Evolutionary conservation across 169 alveolate species (phyloP).

Genomic region (Plasmodium gallinaceum): DNA sequence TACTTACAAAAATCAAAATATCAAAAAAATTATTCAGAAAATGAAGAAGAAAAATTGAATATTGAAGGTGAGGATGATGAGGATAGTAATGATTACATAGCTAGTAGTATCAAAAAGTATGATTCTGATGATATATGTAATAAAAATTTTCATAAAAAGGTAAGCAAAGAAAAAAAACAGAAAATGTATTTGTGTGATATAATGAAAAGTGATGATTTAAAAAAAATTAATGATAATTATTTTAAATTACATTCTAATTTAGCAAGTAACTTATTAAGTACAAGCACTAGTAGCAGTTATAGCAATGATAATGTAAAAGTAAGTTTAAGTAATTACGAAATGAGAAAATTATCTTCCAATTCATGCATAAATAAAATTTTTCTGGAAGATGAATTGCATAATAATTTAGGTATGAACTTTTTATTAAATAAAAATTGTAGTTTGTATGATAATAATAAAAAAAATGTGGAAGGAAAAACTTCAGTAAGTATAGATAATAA

Average conservation of each 20-base stretch:
- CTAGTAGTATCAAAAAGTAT: conserved; percentile 10
- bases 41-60: conserved; percentile 5
- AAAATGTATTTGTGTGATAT: conserved; percentile 27
- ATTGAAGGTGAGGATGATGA: conserved; percentile 27
- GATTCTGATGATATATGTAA: conserved; percentile 29
- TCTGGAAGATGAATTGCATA: conserved; percentile 16
- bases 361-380: conserved; percentile 17
- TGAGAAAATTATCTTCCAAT: conserved; percentile 40
- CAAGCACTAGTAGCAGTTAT: conserved; percentile 69
- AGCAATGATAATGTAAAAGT: conserved; percentile 50
- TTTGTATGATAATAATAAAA: background rate
- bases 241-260: conserved; percentile 54
- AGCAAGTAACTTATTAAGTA: conserved; percentile 61
- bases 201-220: conserved; percentile 31
- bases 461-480: background rate
- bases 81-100: conserved; percentile 9
- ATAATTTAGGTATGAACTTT: conserved; percentile 18
- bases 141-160: conserved; percentile 1
- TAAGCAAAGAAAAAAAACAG: conserved; percentile 38
- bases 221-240: conserved; percentile 25
- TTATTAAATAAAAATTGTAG: conserved; percentile 1
- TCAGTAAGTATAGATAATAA: background rate
- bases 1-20: too few species aligned
- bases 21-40: background rate
- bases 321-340: conserved; percentile 18